Base-by-base conservation (phyloP, 495 filamentous ascomycete species). In the Xylaria grammica region DNA sequence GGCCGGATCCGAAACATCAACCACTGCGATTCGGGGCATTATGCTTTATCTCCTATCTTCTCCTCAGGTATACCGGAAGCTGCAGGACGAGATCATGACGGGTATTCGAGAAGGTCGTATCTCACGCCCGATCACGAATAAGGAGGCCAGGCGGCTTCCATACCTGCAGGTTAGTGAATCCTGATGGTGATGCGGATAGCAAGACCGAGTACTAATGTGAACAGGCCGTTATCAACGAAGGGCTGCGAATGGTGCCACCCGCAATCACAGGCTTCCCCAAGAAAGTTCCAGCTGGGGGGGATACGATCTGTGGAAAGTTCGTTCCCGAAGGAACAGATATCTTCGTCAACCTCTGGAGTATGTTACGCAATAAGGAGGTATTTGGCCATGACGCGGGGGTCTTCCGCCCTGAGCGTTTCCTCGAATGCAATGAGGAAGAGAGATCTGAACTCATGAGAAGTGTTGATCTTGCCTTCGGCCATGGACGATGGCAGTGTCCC, bases 1-100 rank as follows among this genome's bases (percentile, higher is more conserved):
- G 7, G 87, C 87, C 0, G 87, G 86, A 17, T 80, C 84, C 17
- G 87, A 90, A 65, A 89, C 87, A 10, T 85, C 85, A 0, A 82
- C 83, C 0, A 86, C 86, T 0, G 79, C 84, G 9, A 83, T 89
- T 67, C 78, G 84, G 65, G 81, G 77, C 2, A 73, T 86, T 48
- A 77, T 89, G 60, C 70, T 80, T 30, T 82, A 84, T 61, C 66
- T 88, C 17, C 65, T 87, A 6, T 70, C 74, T 6, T 69, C 81
- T 36, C 73, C 76, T 1, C 55, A 51, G 0, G 74, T 79, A 3
- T 87, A 86, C 64, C 73, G 75, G 17, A 81, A 77, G 51, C 78
- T 89, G 55, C 79, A 86, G 76, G 72, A 74, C 6, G 87, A 89
- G 65, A 85, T 89, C 40, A 79, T 83, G 60, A 62, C 65, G 20